Evolutionary conservation across 2,329 filamentous ascomycete species (phyloP).

Genomic region (Microthyrium microscopicum): DNA sequence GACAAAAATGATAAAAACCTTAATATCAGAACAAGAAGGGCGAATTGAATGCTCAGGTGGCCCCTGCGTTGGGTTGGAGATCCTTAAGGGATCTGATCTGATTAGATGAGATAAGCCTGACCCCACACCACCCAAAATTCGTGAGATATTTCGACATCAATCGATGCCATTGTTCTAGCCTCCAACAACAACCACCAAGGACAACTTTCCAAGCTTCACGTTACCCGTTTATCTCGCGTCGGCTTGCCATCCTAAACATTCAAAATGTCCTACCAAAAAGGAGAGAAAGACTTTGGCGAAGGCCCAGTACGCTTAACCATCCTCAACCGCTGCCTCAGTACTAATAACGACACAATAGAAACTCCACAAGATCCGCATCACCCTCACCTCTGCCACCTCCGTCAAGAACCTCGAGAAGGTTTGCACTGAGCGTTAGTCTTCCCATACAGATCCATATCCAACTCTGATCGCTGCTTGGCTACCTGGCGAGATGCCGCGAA

Average conservation of each 20-base stretch:
- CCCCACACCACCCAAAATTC: too few relatives aligned
- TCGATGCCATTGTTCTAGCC: not conserved
- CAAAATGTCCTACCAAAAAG: conserved; percentile 86
- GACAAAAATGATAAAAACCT: too few relatives aligned
- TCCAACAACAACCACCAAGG: conserved; percentile 10
- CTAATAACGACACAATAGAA: conserved; percentile 35
- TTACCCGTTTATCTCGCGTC: conserved; percentile 34
- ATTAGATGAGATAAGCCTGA: too few relatives aligned
- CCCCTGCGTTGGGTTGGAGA: too few relatives aligned
- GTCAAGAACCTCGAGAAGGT: conserved; percentile 84
- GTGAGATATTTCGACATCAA: conserved; percentile 1
- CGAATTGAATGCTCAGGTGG: too few relatives aligned
- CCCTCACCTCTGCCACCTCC: conserved; percentile 74
- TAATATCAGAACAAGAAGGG: too few relatives aligned
- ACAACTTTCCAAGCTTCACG: conserved; percentile 32
- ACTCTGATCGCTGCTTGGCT: not conserved
- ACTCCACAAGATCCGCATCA: conserved; percentile 98
- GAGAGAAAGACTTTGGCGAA: conserved; percentile 79
- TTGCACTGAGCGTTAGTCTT: conserved; percentile 8
- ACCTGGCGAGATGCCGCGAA: not conserved
- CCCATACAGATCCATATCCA: too few relatives aligned
- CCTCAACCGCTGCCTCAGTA: not conserved
- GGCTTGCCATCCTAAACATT: conserved; percentile 24
- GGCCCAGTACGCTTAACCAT: conserved; percentile 28
- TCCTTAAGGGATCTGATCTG: too few relatives aligned